A percentile compares a stretch with the other conserved stretches of the same genome.
Evolutionary conservation across 1,139 yeast species (phyloP).

Genomic region (Nakaseomyces sp.): DNA sequence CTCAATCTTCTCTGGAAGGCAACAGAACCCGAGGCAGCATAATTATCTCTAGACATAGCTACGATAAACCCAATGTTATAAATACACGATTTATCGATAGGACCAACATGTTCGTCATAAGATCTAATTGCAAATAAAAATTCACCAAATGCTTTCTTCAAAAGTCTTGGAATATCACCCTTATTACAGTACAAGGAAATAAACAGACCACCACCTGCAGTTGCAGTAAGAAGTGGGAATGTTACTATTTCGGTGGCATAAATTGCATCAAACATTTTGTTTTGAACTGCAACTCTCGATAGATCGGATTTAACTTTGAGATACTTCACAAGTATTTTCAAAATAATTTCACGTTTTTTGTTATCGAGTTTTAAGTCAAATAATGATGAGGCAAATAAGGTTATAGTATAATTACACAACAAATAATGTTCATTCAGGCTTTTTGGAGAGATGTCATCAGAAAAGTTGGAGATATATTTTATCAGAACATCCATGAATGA

Average conservation of each 20-base stretch:
- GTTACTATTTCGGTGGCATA: constrained; percentile 16
- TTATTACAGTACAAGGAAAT: constrained; percentile 23
- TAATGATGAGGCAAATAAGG: constrained; percentile 25
- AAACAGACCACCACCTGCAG: constrained; percentile 26
- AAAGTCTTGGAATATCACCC: constrained; percentile 17
- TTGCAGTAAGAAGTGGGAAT: constrained; percentile 20
- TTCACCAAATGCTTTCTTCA: constrained; percentile 17
- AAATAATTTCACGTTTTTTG: constrained; percentile 20
- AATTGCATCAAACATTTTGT: constrained; percentile 11
- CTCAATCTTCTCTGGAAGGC: constrained; percentile 65
- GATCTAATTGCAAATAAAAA: constrained; percentile 16
- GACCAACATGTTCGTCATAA: constrained; percentile 16
- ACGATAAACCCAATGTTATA: constrained; percentile 42
- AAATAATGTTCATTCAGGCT: constrained; percentile 18
- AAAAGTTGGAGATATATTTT: constrained; percentile 15
- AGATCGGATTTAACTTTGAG: constrained; percentile 20
- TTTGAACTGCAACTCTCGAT: constrained; percentile 13
- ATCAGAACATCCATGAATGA: constrained; percentile 16
- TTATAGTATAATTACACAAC: constrained; percentile 22
- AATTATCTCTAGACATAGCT: constrained; percentile 46
- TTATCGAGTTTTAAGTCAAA: constrained; percentile 24
- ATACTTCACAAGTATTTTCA: constrained; percentile 21
- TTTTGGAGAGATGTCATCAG: constrained; percentile 8
- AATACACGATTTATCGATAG: constrained; percentile 17
- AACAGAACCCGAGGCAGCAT: constrained; percentile 67